Evolutionary conservation across 169 alveolate genomes (phyloP).

Genomic region (Cystoisospora suis): DNA sequence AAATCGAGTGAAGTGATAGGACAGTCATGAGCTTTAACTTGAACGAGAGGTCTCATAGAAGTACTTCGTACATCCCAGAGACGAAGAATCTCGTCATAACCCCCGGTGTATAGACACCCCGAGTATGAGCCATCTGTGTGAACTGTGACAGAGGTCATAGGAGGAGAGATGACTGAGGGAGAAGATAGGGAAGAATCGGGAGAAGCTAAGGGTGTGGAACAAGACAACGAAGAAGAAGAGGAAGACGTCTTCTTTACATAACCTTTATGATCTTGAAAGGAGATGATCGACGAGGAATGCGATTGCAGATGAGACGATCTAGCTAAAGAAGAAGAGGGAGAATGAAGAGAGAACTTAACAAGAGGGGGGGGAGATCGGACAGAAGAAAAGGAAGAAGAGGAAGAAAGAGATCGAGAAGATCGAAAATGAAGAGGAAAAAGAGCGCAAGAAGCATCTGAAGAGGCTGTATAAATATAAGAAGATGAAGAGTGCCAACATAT

Average conservation of each 20-base stretch:
- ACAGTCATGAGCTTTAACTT: constrained; percentile 16
- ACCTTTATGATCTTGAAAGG: too few relatives aligned
- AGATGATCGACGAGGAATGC: too few relatives aligned
- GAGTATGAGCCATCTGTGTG: constrained; percentile 1
- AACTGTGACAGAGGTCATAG: constrained; percentile 19
- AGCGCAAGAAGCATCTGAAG: constrained; percentile 14
- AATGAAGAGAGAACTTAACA: neutral
- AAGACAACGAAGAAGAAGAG: neutral
- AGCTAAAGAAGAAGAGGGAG: neutral
- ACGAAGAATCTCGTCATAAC: constrained; percentile 28
- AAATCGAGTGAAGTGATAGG: constrained; percentile 15
- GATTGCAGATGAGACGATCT: too few relatives aligned
- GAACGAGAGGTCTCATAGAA: neutral
- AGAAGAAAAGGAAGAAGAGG: neutral
- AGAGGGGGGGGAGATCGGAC: neutral
- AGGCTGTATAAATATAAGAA: neutral
- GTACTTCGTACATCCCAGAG: constrained; percentile 16
- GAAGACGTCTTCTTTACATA: neutral
- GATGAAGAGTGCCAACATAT: constrained; percentile 19
- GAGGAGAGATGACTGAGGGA: neutral
- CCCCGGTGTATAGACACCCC: constrained; percentile 18
- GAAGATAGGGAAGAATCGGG: neutral
- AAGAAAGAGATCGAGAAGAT: neutral
- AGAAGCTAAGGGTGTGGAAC: neutral
- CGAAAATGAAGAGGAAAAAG: constrained; percentile 21